These are phyloP conservation scores for Scedosporium dehoogii DNA, from an alignment of 2,329 filamentous ascomycete species.

Conservation along the genomic window DNA sequence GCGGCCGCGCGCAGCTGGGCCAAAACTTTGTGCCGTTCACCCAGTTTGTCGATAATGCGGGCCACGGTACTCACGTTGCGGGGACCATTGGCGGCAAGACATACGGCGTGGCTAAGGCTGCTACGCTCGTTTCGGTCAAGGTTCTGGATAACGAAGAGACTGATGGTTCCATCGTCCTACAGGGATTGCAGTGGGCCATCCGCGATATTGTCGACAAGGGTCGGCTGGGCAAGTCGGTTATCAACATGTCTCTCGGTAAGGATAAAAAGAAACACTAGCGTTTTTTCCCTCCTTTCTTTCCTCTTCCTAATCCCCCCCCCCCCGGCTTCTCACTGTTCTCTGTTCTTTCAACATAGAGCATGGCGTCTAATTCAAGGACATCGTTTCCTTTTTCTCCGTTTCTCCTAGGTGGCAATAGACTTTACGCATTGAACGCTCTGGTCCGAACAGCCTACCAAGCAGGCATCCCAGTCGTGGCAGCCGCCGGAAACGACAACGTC, in stretches of 20 bases:
- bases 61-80: constrained; percentile 31
- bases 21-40: constrained; percentile 23
- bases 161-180: constrained; percentile 17
- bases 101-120: constrained; percentile 32
- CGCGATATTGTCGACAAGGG: constrained; percentile 14
- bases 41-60: constrained; percentile 12
- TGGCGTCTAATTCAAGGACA: background rate
- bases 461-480: constrained; percentile 29
- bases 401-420: background rate
- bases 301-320: no score
- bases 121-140: constrained; percentile 33
- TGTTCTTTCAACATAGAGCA: background rate
- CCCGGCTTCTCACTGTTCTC: no score
- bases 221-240: constrained; percentile 21
- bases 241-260: constrained; percentile 31
- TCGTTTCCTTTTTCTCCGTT: background rate
- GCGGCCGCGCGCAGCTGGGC: constrained; percentile 28
- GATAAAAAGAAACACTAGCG: background rate
- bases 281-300: background rate
- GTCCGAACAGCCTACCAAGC: constrained; percentile 23
- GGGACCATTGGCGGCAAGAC: constrained; percentile 23
- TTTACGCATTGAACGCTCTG: constrained; percentile 24
- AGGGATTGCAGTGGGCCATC: constrained; percentile 26
- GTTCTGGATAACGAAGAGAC: constrained; percentile 27
- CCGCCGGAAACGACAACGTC: constrained; percentile 28